Base-by-base conservation (phyloP, 805 yeast species). In the Saccharomyces cerevisiae region DNA sequence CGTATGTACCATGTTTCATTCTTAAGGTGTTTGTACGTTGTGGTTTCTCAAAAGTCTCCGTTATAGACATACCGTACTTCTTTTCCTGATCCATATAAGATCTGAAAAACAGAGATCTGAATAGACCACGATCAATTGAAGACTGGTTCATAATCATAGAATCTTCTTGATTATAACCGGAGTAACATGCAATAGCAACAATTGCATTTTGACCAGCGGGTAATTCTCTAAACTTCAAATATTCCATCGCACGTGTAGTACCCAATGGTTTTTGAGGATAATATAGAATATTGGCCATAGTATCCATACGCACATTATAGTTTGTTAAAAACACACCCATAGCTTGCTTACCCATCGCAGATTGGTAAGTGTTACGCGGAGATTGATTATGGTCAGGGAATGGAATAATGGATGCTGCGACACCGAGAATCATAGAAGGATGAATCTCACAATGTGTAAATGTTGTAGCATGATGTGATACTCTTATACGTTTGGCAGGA, bases 321-420 rank as follows among this genome's bases (percentile, higher is more conserved):
- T 94, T 94, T 4, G 99, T 94, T 65, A 92, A 79, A 72, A 88
- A 92, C 9, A 94, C 98, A 70, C 99, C 99, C 99, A 94, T 94
- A 55, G 99, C 99, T 76, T 94, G 99, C 74, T 94, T 94, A 83
- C 99, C 99, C 99, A 94, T 94, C 59, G 99, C 99, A 70, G 97
- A 91, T 77, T 94, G 99, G 73, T 94, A 94, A 3, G 99, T 94
- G 70, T 94, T 94, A 84, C 99, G 92, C 57, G 99, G 99, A 57
- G 97, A 91, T 78, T 94, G 99, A 73, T 94, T 94, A 73, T 94
- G 99, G 75, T 94, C 99, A 13, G 99, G 99, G 87, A 94, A 94
- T 21, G 99, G 99, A 79, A 94, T 94, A 70, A 94, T 90, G 29
- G 96, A 89, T 4, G 99, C 99, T 48, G 97, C 96, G 60, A 94